Evolutionary conservation across 768 basidiomycete species (phyloP).

Genomic region (Boletellus emodensis): DNA sequence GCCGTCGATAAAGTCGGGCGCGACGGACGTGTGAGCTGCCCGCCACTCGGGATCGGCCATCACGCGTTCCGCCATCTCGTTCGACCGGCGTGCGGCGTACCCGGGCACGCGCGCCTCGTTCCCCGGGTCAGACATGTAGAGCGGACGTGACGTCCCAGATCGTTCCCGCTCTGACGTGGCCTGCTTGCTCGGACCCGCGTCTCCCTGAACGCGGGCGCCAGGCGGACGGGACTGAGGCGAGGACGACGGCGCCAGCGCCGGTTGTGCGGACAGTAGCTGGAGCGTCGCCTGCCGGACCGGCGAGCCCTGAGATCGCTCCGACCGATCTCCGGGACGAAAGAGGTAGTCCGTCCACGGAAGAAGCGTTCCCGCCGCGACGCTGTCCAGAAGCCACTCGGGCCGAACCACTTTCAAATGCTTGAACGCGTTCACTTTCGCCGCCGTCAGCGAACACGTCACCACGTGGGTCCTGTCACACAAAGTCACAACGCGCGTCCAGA

Average conservation of each 20-base stretch:
- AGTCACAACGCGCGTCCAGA: constrained; percentile 1
- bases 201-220: too few species aligned
- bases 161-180: background rate
- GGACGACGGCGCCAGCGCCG: constrained; percentile 2
- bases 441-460: constrained; percentile 86
- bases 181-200: constrained; percentile 2
- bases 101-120: constrained; percentile 44
- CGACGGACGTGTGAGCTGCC: constrained; percentile 78
- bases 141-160: constrained; percentile 20
- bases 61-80: constrained; percentile 67
- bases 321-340: constrained; percentile 47
- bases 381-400: constrained; percentile 87
- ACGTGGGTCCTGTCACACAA: constrained; percentile 69
- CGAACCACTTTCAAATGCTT: constrained; percentile 84
- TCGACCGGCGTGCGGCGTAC: constrained; percentile 69
- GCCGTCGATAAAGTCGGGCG: constrained; percentile 81
- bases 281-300: constrained; percentile 19
- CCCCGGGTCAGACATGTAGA: constrained; percentile 41
- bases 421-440: constrained; percentile 86
- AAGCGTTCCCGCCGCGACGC: constrained; percentile 59
- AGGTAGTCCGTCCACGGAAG: constrained; percentile 80
- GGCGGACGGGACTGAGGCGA: background rate
- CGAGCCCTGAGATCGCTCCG: constrained; percentile 48
- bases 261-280: constrained; percentile 5
- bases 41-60: constrained; percentile 88